Base-by-base conservation (phyloP, 116 monocot species). In the Thalassia testudinum region DNA sequence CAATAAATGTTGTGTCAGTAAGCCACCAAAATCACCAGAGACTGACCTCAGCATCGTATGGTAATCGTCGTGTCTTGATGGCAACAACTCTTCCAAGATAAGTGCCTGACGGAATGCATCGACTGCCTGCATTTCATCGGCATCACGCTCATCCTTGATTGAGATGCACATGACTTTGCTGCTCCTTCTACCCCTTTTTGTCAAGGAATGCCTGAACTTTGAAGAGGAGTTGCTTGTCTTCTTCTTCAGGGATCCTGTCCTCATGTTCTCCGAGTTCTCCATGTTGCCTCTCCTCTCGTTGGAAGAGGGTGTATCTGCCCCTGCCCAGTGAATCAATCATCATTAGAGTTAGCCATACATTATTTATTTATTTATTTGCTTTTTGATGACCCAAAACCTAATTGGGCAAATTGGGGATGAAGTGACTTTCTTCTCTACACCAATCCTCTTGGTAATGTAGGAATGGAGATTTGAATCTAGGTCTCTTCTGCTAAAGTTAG, bases 41-140 rank as follows among this genome's bases (percentile, higher is more conserved):
- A n/a, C n/a, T n/a, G n/a, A 72, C 71, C 71, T 72, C 38, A 72
- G 65, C 53, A 72, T 65, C 61, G 23, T 65, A 42, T 72, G 72
- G 27, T 72, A 72, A 55, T 72, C 65, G 50, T 72, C 72, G 43
- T 72, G 72, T 25, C 30, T 72, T 38, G 65, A 37, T n/a, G 72
- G 65, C 23, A 72, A 42, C 5, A 72, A 27, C 54, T 72, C 72
- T 21, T 60, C 72, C 27, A 72, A 27, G 43, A 72, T 60, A 4
- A 72, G 65, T 6, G 49, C 13, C 27, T 72, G 72, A 23, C 65
- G 65, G 55, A 72, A 72, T 42, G 72, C 72, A 27, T 72, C 72
- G 8, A 72, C 72, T 7, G 65, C 72, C 28, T 72, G 52, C 24
- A 56, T 15, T 42, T 72, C 72, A 34, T 66, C 54, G 15, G 54